A percentile compares a stretch with the other conserved stretches of the same genome.
Evolutionary conservation across 169 alveolate genomes (phyloP).

Genomic region (Cytauxzoon felis): DNA sequence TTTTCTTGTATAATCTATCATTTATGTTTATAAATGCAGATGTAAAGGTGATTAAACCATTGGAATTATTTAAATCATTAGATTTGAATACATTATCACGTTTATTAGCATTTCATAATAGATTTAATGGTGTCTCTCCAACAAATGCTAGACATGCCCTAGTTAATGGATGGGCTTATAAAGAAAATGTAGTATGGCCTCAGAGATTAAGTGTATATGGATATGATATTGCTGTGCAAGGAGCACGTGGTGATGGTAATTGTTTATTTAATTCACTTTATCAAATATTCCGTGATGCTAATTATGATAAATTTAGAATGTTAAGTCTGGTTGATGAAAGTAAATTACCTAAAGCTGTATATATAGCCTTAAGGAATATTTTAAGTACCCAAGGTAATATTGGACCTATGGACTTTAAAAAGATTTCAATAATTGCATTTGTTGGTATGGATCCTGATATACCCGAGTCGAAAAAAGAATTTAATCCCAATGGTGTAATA

Average conservation of each 20-base stretch:
- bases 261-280: slow-evolving; percentile 31
- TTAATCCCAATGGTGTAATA: neutral
- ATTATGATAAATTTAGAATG: neutral
- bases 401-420: slow-evolving; percentile 13
- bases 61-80: neutral
- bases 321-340: neutral
- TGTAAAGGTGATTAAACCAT: neutral
- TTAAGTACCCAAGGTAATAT: neutral
- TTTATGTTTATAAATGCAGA: no score
- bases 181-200: neutral
- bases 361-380: slow-evolving; percentile 3
- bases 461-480: slow-evolving; percentile 10
- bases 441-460: slow-evolving; percentile 32
- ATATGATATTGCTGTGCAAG: slow-evolving; percentile 7
- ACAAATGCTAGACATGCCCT: slow-evolving; percentile 2
- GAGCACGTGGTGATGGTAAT: slow-evolving; percentile 43
- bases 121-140: neutral
- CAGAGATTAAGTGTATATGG: slow-evolving; percentile 37
- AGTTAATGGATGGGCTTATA: slow-evolving; percentile 7
- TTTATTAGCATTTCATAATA: neutral
- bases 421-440: neutral
- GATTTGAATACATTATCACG: slow-evolving; percentile 20
- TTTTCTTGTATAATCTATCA: no score
- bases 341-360: slow-evolving; percentile 3
- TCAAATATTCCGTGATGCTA: neutral